Base-by-base conservation (phyloP, 73 alveolate genomes). In the Tetrahymena elliotti region DNA sequence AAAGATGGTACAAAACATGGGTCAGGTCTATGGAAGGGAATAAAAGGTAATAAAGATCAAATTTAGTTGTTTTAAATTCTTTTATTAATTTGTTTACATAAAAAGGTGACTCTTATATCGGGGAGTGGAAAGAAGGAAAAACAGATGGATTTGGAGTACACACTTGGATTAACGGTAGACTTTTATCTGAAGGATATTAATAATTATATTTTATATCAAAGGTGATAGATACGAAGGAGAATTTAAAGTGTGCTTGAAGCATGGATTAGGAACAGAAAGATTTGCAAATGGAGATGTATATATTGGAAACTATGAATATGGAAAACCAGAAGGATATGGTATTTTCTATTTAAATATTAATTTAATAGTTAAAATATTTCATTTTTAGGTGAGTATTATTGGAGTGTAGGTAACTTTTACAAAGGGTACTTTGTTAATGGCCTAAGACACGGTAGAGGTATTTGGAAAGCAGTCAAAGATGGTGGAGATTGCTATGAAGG, bases 221-320 rank as follows among this genome's bases (percentile, higher is more conserved):
- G 98, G 98, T 13, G 98, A 95, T 84, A 93, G 98, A 52, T 96
- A 96, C 94, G 98, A 96, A 41, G 98, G 98, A 38, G 97, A 96
- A 68, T 96, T 96, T 95, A 96, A 95, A 93, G 24, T 41, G 16
- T 96, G 97, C 53, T 41, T 96, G 47, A 96, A 96, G 83, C 97
- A 96, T 35, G 98, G 98, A n/a, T 53, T 92, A 93, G 98, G 98
- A 35, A 93, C 97, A 8, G 98, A 96, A 52, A 95, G 93, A 36
- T 96, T 96, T 93, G 97, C 96, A 4, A 96, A 96, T 94, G 98
- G 98, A 31, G 98, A 96, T 54, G 93, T 94, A 37, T 96, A 95
- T 84, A 95, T 96, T 9, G 98, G 98, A 35, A 95, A 96, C 53
- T 96, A 96, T 84, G 84, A 84, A 94, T 95, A 96, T 37, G 98